Evolutionary conservation across 192 early-diverging fungal genomes (phyloP).

Genomic region (Pilobolus umbonatus): DNA sequence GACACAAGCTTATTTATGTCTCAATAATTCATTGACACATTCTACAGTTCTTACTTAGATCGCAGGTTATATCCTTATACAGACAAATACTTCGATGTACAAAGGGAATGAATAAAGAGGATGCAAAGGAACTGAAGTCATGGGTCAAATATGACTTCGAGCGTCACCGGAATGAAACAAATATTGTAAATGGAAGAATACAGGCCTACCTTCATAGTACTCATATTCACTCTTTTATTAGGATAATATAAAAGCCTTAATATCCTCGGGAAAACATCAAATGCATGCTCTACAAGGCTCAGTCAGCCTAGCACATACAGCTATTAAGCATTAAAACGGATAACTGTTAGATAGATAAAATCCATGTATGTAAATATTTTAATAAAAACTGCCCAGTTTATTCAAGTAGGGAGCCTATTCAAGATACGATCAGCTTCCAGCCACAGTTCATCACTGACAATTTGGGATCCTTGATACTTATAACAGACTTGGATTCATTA

Average conservation of each 20-base stretch:
- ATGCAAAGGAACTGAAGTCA: slow-evolving; percentile 31
- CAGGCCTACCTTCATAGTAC: background rate
- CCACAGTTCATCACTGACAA: slow-evolving; percentile 14
- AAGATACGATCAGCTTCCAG: slow-evolving; percentile 13
- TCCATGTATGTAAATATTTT: too few species aligned
- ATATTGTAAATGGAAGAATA: slow-evolving; percentile 26
- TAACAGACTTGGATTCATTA: background rate
- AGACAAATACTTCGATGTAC: slow-evolving; percentile 30
- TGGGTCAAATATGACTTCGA: slow-evolving; percentile 50
- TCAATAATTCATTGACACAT: background rate
- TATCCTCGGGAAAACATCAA: slow-evolving; percentile 32
- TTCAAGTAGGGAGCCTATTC: too few species aligned
- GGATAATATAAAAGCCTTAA: slow-evolving; percentile 30
- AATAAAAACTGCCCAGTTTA: too few species aligned
- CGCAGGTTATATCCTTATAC: slow-evolving; percentile 32
- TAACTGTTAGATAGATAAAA: too few species aligned
- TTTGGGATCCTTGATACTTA: slow-evolving; percentile 16
- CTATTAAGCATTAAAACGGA: too few species aligned
- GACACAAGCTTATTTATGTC: background rate
- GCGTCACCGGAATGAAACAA: slow-evolving; percentile 35
- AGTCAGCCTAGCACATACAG: slow-evolving; percentile 24
- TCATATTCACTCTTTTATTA: slow-evolving; percentile 1
- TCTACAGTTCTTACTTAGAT: slow-evolving; percentile 23
- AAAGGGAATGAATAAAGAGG: slow-evolving; percentile 31
- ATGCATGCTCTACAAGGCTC: slow-evolving; percentile 33